phyloP scores from a whole-genome alignment of 108 stramenopile genomes.

The Cyclostephanos tholiformis region DNA sequence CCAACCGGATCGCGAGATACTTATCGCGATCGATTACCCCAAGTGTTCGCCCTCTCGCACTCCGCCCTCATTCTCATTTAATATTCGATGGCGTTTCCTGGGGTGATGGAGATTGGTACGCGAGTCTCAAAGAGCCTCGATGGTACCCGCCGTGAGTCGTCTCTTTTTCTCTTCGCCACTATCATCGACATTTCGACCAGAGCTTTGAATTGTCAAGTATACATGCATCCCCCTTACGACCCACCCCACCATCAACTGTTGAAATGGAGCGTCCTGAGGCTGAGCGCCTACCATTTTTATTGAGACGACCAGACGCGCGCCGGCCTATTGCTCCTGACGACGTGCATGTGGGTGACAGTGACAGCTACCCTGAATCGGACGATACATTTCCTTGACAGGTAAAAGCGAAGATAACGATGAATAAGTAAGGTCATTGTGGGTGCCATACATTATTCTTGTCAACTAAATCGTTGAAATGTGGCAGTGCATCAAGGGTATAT shows the following conservation, averaged over 20 bases:
- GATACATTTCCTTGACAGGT: slow-evolving; percentile 56
- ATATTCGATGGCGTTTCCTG: background rate
- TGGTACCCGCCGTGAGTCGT: slow-evolving; percentile 63
- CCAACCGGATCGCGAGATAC: slow-evolving; percentile 40
- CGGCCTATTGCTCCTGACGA: slow-evolving; percentile 65
- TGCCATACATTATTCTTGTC: no score
- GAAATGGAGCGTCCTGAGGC: slow-evolving; percentile 28
- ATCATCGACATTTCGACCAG: background rate
- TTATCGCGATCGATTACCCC: background rate
- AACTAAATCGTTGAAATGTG: no score
- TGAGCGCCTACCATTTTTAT: slow-evolving; percentile 56
- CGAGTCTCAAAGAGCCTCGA: slow-evolving; percentile 49
- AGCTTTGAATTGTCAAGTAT: background rate
- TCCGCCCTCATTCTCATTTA: background rate
- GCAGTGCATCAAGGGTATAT: no score
- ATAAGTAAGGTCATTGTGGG: background rate
- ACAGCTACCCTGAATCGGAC: slow-evolving; percentile 65
- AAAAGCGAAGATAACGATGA: background rate
- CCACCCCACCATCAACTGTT: background rate
- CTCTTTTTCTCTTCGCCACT: no score
- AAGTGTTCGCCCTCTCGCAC: no score
- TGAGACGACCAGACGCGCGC: slow-evolving; percentile 52
- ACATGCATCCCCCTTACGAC: background rate
- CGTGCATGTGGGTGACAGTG: slow-evolving; percentile 70
- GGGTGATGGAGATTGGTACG: slow-evolving; percentile 66